A percentile compares a stretch with the other conserved stretches of the same genome.
Conservation (phyloP, 164 flowering plant species). For the Echeveria elegans region DNA sequence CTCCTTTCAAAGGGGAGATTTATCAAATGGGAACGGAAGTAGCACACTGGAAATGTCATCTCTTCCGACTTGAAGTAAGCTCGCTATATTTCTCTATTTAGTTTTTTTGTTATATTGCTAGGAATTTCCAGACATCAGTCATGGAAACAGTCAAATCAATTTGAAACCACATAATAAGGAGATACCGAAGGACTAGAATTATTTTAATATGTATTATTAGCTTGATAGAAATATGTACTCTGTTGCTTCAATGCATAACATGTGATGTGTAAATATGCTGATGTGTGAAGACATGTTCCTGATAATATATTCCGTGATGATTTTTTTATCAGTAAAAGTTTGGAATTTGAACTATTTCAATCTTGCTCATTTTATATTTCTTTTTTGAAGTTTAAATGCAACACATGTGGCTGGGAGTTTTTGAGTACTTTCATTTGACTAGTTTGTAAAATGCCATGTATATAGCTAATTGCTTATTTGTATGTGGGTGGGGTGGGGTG, state of each 20-base stretch:
- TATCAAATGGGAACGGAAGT: conserved; percentile 37
- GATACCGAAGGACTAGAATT: background rate
- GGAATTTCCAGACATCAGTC: background rate
- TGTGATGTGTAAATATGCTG: background rate
- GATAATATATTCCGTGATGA: background rate
- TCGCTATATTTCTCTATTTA: background rate
- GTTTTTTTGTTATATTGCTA: background rate
- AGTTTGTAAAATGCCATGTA: too few species aligned
- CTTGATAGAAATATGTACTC: too few species aligned
- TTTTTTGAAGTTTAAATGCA: background rate
- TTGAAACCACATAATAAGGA: background rate
- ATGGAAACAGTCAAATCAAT: background rate
- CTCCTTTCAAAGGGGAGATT: conserved; percentile 31
- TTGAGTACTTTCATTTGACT: background rate
- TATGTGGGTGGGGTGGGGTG: too few species aligned
- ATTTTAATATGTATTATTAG: too few species aligned
- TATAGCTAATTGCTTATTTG: too few species aligned
- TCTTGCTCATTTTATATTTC: background rate
- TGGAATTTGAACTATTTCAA: background rate
- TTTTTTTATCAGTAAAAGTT: background rate
- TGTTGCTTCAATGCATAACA: background rate
- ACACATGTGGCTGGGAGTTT: background rate
- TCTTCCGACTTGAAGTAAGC: conserved; percentile 54
- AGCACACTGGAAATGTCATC: conserved; percentile 43
- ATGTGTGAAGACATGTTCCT: background rate